Evolutionary conservation across 306 rosid species (phyloP).

Genomic region (Cucurbita maxima): DNA sequence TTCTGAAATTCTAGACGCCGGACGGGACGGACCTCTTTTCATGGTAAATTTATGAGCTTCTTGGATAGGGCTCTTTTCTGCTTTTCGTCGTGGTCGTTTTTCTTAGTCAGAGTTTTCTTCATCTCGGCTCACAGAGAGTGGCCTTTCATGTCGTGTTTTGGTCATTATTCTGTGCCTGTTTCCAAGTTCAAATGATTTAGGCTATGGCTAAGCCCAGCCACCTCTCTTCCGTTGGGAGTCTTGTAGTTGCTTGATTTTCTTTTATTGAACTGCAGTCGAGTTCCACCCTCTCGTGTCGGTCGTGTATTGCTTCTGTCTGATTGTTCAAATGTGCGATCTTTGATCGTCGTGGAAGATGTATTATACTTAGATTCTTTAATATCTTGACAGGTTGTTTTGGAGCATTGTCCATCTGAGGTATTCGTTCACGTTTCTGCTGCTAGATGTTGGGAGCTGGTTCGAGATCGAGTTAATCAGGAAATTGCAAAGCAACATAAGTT

Average conservation of each 20-base stretch:
- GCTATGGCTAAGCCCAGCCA: too few species aligned
- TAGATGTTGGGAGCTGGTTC: slow-evolving; percentile 89
- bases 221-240: not conserved
- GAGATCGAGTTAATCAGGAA: slow-evolving; percentile 89
- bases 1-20: slow-evolving; percentile 85
- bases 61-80: too few species aligned
- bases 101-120: too few species aligned
- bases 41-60: slow-evolving; percentile 38
- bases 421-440: slow-evolving; percentile 59
- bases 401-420: slow-evolving; percentile 56
- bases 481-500: slow-evolving; percentile 72
- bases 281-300: not conserved
- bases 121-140: too few species aligned
- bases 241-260: not conserved
- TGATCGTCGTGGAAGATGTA: not conserved
- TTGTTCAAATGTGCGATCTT: not conserved
- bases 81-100: too few species aligned
- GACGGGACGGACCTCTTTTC: slow-evolving; percentile 69
- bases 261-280: not conserved
- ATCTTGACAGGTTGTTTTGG: slow-evolving; percentile 57
- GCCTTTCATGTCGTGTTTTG: too few species aligned
- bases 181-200: not conserved
- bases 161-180: not conserved
- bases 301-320: not conserved
- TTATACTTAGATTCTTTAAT: slow-evolving; percentile 6